These are phyloP conservation scores for Acacia pycnantha DNA, from an alignment of 331 rosid genomes.

Conservation along the genomic window DNA sequence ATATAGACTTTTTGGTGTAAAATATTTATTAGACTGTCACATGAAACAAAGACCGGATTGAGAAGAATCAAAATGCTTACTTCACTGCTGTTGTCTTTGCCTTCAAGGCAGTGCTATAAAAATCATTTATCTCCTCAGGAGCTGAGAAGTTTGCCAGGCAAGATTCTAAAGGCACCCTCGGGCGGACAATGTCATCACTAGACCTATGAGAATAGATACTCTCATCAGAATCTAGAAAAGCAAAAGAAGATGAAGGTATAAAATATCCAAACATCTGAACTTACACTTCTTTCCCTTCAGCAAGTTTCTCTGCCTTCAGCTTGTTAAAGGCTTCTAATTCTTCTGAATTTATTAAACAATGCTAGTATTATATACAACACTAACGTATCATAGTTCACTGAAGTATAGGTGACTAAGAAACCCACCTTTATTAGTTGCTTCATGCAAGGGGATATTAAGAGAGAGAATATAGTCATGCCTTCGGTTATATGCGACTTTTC, in stretches of 20 bases:
- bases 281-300: constrained; percentile 92
- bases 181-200: constrained; percentile 80
- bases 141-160: constrained; percentile 85
- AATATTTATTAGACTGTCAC: not conserved
- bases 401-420: constrained; percentile 6
- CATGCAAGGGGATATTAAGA: constrained; percentile 80
- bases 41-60: not conserved
- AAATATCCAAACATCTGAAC: constrained; percentile 37
- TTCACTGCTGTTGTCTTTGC: constrained; percentile 84
- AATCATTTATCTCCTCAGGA: constrained; percentile 93
- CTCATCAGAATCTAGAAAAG: constrained; percentile 30
- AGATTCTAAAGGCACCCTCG: constrained; percentile 93
- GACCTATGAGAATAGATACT: constrained; percentile 49
- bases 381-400: constrained; percentile 15
- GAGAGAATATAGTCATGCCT: constrained; percentile 90
- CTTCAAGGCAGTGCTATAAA: constrained; percentile 86
- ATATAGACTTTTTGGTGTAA: no score
- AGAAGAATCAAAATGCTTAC: constrained; percentile 50
- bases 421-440: constrained; percentile 84
- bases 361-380: constrained; percentile 26
- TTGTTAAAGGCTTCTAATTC: constrained; percentile 75
- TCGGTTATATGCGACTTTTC: constrained; percentile 89
- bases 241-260: constrained; percentile 21
- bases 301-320: constrained; percentile 66
- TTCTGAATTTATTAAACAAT: constrained; percentile 56